phyloP scores from a whole-genome alignment of 371 early-diverging fungal genomes.

The Mortierella sp. region DNA sequence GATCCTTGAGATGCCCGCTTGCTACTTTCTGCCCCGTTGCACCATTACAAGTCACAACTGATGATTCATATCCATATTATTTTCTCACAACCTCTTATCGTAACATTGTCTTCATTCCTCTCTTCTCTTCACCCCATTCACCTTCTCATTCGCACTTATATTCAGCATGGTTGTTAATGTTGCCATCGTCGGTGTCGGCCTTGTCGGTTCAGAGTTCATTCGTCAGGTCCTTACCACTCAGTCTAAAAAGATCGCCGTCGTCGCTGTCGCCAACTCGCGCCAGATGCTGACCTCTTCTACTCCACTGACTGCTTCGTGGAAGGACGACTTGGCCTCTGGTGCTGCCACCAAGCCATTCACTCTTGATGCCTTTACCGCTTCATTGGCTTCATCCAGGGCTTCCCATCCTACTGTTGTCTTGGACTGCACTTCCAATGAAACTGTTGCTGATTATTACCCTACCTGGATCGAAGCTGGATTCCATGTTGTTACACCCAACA shows the following conservation, averaged over 20 bases:
- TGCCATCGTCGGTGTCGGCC: conserved; percentile 94
- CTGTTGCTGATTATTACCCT: conserved; percentile 86
- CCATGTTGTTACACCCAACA: conserved; percentile 97
- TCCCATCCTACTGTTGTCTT: conserved; percentile 77
- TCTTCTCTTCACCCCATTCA: not conserved
- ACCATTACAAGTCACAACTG: conserved; percentile 18
- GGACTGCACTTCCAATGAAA: conserved; percentile 92
- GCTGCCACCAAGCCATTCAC: conserved; percentile 44
- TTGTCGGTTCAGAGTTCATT: conserved; percentile 92
- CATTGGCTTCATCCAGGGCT: conserved; percentile 61
- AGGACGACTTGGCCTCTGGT: conserved; percentile 22
- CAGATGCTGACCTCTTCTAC: conserved; percentile 56
- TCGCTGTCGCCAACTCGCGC: conserved; percentile 60
- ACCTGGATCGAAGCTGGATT: conserved; percentile 83
- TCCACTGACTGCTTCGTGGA: conserved; percentile 58
- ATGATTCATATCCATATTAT: conserved; percentile 1
- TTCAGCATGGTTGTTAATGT: conserved; percentile 72
- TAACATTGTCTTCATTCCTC: not conserved
- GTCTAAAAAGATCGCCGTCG: conserved; percentile 51
- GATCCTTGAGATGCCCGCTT: not conserved
- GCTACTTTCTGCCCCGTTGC: not conserved
- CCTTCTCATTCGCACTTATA: not conserved
- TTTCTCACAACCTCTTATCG: not conserved
- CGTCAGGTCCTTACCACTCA: conserved; percentile 48
- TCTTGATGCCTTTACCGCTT: conserved; percentile 64